phyloP scores from a whole-genome alignment of 2,329 filamentous ascomycete species.

The Xylariales sp. region DNA sequence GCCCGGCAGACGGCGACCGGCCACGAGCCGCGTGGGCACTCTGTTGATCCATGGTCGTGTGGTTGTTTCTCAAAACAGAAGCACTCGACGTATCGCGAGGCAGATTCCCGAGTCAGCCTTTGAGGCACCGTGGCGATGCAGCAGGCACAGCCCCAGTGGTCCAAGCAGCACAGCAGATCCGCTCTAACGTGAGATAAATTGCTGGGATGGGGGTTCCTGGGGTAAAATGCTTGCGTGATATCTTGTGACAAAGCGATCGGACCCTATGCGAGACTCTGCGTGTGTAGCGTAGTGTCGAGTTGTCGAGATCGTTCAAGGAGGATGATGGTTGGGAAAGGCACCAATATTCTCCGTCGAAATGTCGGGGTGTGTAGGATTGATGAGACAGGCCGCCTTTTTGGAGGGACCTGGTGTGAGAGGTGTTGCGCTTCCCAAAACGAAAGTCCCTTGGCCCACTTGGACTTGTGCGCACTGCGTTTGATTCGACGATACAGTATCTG shows the following conservation, averaged over 20 bases:
- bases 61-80: constrained; percentile 13
- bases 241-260: constrained; percentile 1
- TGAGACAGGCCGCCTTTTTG: too few relatives aligned
- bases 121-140: constrained; percentile 14
- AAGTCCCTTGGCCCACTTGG: background rate
- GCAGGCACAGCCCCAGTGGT: constrained; percentile 12
- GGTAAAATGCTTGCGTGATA: background rate
- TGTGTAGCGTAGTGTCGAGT: background rate
- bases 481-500: too few relatives aligned
- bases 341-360: too few relatives aligned
- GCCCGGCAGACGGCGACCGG: constrained; percentile 57
- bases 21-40: constrained; percentile 35
- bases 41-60: constrained; percentile 13
- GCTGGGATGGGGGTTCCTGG: background rate
- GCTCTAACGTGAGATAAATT: constrained; percentile 10
- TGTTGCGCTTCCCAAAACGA: too few relatives aligned
- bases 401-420: too few relatives aligned
- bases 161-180: constrained; percentile 7
- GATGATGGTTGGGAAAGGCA: too few relatives aligned
- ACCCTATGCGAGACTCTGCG: constrained; percentile 6
- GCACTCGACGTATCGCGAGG: constrained; percentile 11
- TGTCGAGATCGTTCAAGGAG: too few relatives aligned
- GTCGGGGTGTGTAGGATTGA: too few relatives aligned
- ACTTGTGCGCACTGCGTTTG: constrained; percentile 4
- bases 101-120: constrained; percentile 14